Conservation (phyloP, 257 asterid genomes). For the Fraxinus americana region DNA sequence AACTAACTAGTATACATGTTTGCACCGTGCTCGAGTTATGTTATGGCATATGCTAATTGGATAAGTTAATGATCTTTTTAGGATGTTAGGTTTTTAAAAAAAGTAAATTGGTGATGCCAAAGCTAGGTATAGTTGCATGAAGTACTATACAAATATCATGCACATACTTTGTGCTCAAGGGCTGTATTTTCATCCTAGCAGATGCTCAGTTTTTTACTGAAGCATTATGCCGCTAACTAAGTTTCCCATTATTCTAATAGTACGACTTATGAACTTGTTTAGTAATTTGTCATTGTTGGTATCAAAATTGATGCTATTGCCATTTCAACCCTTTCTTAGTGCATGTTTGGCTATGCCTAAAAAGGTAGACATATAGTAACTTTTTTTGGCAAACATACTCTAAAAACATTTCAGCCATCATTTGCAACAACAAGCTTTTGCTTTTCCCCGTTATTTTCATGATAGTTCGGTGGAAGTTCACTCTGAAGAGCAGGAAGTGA, state of each 20-base stretch:
- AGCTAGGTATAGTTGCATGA: neutral
- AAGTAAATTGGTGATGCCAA: constrained; percentile 15
- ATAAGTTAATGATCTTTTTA: neutral
- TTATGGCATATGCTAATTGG: constrained; percentile 7
- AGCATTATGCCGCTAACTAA: constrained; percentile 5
- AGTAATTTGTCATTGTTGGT: constrained; percentile 5
- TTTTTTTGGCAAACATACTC: neutral
- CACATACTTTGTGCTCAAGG: constrained; percentile 4
- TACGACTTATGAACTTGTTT: neutral
- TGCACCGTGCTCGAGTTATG: neutral
- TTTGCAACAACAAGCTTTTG: constrained; percentile 39
- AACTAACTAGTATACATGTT: neutral
- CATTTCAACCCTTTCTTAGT: neutral
- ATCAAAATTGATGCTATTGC: neutral
- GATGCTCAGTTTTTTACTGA: neutral
- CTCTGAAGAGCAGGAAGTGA: constrained; percentile 78
- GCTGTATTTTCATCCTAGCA: neutral
- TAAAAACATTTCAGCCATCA: neutral
- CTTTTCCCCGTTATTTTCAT: constrained; percentile 45
- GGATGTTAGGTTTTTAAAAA: neutral
- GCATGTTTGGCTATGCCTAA: neutral
- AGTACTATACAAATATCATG: neutral
- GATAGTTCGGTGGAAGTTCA: constrained; percentile 57
- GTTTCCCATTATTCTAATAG: neutral
- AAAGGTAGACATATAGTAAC: neutral